Evolutionary conservation across 75 land plant genomes (phyloP).

Genomic region (Pinus tabuliformis): DNA sequence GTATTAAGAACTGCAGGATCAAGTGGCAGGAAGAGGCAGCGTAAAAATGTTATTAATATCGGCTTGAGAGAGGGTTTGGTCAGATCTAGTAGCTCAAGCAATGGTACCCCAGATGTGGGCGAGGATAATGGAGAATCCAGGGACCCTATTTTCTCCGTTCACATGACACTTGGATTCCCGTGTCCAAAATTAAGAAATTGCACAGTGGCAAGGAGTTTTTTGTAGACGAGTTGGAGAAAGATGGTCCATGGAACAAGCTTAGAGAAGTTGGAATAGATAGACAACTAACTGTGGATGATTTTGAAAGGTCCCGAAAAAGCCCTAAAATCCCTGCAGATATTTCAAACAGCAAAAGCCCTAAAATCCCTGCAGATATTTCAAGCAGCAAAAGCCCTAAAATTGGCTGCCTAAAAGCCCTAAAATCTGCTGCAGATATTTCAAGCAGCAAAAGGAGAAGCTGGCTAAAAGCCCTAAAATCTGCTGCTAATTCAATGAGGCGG

Average conservation of each 20-base stretch:
- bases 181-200: slow-evolving; percentile 40
- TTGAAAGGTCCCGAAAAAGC: slow-evolving; percentile 29
- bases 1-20: slow-evolving; percentile 11
- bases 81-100: slow-evolving; percentile 8
- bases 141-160: not conserved
- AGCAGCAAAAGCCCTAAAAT: too few relatives aligned
- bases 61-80: slow-evolving; percentile 22
- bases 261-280: slow-evolving; percentile 45
- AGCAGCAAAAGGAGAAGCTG: slow-evolving; percentile 37
- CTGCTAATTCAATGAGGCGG: slow-evolving; percentile 22
- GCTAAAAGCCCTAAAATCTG: slow-evolving; percentile 46
- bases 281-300: slow-evolving; percentile 41
- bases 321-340: too few relatives aligned
- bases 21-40: not conserved
- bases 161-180: slow-evolving; percentile 13
- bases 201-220: slow-evolving; percentile 51
- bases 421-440: not conserved
- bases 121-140: slow-evolving; percentile 7
- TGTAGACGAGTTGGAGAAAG: slow-evolving; percentile 21
- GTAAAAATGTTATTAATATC: slow-evolving; percentile 12
- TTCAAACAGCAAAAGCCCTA: too few relatives aligned
- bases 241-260: slow-evolving; percentile 33
- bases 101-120: slow-evolving; percentile 5
- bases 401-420: too few relatives aligned
- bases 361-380: slow-evolving; percentile 3